Percentiles rank a stretch among this genome's conserved stretches.
phyloP scores from a whole-genome alignment of 176 grass and related monocot genomes.

The Echinochloa phyllopogon region DNA sequence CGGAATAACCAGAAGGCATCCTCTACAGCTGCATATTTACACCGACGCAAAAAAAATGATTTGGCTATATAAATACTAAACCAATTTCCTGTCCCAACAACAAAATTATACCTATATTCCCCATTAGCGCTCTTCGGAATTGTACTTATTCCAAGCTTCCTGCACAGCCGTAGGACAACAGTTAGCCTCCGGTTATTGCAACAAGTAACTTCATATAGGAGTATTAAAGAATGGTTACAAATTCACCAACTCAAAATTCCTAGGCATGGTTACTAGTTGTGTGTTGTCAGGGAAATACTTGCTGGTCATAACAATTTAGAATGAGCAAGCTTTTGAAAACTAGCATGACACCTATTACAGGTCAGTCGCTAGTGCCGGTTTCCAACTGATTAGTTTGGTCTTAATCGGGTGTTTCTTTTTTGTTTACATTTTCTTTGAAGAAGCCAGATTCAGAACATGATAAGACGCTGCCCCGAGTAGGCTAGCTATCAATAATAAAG shows the following conservation, averaged over 20 bases:
- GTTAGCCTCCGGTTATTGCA: constrained; percentile 7
- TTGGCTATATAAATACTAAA: constrained; percentile 34
- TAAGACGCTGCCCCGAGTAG: neutral
- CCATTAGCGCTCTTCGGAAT: constrained; percentile 59
- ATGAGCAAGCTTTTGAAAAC: neutral
- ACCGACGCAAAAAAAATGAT: constrained; percentile 22
- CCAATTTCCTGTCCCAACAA: constrained; percentile 14
- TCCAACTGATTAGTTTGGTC: neutral
- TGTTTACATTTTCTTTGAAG: neutral
- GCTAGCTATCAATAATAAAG: neutral
- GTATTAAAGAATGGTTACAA: neutral
- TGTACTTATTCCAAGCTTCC: constrained; percentile 88
- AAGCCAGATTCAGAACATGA: neutral
- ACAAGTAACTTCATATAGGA: neutral
- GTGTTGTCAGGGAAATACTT: neutral
- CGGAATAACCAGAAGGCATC: constrained; percentile 4
- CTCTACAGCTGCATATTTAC: constrained; percentile 44
- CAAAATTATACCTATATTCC: neutral
- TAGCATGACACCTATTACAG: neutral
- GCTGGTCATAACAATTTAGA: neutral
- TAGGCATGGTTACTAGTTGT: constrained; percentile 1
- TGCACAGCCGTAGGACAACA: constrained; percentile 35
- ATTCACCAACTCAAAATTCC: neutral
- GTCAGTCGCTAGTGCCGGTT: neutral
- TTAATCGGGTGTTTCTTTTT: neutral